phyloP scores from a whole-genome alignment of 164 flowering plant genomes.

The Chimonanthus salicifolius region DNA sequence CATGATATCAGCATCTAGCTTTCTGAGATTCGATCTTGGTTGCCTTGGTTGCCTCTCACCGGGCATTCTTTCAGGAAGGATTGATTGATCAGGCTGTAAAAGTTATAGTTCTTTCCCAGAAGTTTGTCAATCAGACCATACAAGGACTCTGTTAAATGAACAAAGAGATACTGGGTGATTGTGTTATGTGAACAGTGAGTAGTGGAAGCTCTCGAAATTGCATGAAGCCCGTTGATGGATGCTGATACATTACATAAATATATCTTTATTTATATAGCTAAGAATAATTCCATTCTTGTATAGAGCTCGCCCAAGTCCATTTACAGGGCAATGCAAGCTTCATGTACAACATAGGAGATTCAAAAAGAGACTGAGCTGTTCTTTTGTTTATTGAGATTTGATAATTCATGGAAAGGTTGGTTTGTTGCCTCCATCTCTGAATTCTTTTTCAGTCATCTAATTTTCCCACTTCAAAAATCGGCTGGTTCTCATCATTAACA shows the following conservation, averaged over 20 bases:
- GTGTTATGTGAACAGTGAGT: not conserved
- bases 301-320: slow-evolving; percentile 1
- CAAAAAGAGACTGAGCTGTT: slow-evolving; percentile 4
- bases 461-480: not conserved
- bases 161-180: not conserved
- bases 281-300: slow-evolving; percentile 9
- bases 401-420: not conserved
- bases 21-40: not conserved
- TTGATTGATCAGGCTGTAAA: not conserved
- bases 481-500: not conserved
- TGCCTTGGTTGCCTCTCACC: too few species aligned
- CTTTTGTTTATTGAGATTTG: not conserved
- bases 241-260: slow-evolving; percentile 3
- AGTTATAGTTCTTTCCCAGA: not conserved
- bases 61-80: not conserved
- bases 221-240: too few species aligned
- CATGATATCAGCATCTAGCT: not conserved
- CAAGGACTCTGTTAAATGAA: not conserved
- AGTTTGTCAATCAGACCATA: too few species aligned
- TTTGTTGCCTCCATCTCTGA: not conserved
- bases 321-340: slow-evolving; percentile 2
- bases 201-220: not conserved
- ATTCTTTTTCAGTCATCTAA: not conserved
- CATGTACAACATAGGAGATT: slow-evolving; percentile 7
- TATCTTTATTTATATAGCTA: not conserved